Percentiles rank a stretch among this genome's conserved stretches.
phyloP scores from a whole-genome alignment of 2,329 filamentous ascomycete genomes.

The Rhynchosporium agropyri region DNA sequence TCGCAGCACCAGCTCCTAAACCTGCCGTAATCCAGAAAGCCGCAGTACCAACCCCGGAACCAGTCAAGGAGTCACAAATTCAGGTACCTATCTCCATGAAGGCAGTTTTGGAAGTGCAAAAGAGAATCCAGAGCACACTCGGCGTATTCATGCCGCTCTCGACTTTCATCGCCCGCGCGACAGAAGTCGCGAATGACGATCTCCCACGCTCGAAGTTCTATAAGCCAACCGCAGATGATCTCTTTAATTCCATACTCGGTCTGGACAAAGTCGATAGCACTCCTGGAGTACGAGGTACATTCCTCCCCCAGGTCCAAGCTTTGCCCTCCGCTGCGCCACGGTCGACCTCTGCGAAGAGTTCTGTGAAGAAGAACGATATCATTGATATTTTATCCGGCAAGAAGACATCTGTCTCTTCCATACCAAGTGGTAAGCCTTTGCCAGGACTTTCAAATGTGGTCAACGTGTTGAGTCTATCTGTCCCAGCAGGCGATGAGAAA shows the following conservation, averaged over 20 bases:
- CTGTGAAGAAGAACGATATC: constrained; percentile 67
- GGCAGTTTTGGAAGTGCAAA: constrained; percentile 78
- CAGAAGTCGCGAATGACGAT: constrained; percentile 84
- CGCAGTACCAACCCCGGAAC: constrained; percentile 45
- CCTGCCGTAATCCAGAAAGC: constrained; percentile 41
- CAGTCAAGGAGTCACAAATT: constrained; percentile 58
- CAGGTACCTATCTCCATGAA: constrained; percentile 77
- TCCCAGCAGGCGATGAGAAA: constrained; percentile 78
- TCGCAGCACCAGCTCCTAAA: constrained; percentile 55
- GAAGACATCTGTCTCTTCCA: constrained; percentile 39
- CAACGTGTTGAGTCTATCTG: constrained; percentile 82
- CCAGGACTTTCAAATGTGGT: constrained; percentile 57
- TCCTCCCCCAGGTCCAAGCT: constrained; percentile 72
- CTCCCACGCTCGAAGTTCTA: constrained; percentile 69
- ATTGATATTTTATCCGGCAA: constrained; percentile 75
- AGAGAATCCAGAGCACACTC: constrained; percentile 74
- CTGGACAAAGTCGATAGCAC: constrained; percentile 55
- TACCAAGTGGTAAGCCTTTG: constrained; percentile 40
- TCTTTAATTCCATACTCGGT: constrained; percentile 89
- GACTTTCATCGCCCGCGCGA: constrained; percentile 83
- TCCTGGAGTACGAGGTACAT: constrained; percentile 60
- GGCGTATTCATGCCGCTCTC: constrained; percentile 82
- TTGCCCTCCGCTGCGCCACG: constrained; percentile 51
- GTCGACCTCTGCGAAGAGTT: constrained; percentile 38
- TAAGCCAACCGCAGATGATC: constrained; percentile 73